These are phyloP conservation scores for Neonectria coccinea DNA, from an alignment of 2,329 filamentous ascomycete genomes.

Conservation along the genomic window DNA sequence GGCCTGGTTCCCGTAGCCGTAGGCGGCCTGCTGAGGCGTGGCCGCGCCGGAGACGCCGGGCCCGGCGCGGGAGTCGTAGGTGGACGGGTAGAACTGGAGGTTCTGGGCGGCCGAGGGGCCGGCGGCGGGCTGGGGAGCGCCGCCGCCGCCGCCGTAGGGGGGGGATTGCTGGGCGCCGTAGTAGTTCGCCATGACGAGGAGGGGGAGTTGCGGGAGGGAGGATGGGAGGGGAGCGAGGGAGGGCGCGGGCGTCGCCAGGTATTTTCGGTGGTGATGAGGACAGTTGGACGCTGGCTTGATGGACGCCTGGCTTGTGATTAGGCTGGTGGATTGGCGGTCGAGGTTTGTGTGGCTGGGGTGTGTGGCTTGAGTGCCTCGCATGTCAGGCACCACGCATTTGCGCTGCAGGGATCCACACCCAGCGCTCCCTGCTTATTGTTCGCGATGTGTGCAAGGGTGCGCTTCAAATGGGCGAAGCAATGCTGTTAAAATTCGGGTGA, in stretches of 20 bases:
- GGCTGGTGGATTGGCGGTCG: constrained; percentile 21
- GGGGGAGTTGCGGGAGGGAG: constrained; percentile 12
- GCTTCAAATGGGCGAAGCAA: not conserved
- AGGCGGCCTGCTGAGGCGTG: constrained; percentile 74
- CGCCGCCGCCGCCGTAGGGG: constrained; percentile 41
- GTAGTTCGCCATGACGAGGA: constrained; percentile 52
- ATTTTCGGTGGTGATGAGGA: constrained; percentile 25
- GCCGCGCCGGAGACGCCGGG: constrained; percentile 71
- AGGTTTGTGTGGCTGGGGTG: constrained; percentile 16
- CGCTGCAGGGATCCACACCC: not conserved
- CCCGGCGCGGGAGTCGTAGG: constrained; percentile 70
- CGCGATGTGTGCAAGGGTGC: not conserved
- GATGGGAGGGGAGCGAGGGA: not conserved
- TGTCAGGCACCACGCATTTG: not conserved
- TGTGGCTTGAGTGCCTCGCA: constrained; percentile 14
- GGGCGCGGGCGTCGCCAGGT: not conserved
- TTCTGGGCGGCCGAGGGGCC: constrained; percentile 74
- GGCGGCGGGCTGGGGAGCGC: constrained; percentile 32
- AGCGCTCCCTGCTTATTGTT: not conserved
- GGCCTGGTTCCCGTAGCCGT: constrained; percentile 66
- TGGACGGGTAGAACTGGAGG: constrained; percentile 96
- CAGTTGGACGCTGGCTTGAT: constrained; percentile 24
- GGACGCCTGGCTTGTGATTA: constrained; percentile 19
- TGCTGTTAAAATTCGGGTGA: not conserved
- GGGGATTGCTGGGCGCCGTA: constrained; percentile 50